Percentiles rank a stretch among this genome's conserved stretches.
Evolutionary conservation across 2,329 filamentous ascomycete genomes (phyloP).

Genomic region (Calonectria fujianensis): DNA sequence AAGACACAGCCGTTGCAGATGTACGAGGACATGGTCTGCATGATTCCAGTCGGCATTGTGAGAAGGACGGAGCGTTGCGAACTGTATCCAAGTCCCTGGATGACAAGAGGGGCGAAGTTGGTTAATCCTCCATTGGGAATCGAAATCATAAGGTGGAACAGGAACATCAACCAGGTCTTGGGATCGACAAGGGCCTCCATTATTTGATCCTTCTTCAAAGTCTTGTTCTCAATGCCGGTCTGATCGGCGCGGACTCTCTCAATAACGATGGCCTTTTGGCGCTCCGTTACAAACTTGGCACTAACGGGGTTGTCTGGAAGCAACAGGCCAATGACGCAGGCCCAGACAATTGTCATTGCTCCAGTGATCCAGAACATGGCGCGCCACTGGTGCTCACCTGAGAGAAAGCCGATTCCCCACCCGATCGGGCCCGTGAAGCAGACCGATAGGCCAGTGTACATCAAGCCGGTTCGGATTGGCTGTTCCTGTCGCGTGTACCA

Average conservation of each 20-base stretch:
- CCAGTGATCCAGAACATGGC: conserved; percentile 53
- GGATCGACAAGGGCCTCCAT: conserved; percentile 69
- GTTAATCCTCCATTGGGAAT: conserved; percentile 39
- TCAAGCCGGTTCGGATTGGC: conserved; percentile 52
- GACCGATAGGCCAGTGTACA: conserved; percentile 50
- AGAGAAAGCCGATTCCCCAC: conserved; percentile 47
- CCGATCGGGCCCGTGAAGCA: conserved; percentile 49
- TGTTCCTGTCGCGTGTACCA: conserved; percentile 57
- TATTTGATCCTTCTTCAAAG: conserved; percentile 66
- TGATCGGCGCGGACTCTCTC: conserved; percentile 69
- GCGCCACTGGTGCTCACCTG: conserved; percentile 43
- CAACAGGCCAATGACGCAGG: conserved; percentile 71
- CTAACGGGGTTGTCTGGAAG: conserved; percentile 72
- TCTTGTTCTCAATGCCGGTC: conserved; percentile 70
- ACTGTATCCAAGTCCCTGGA: conserved; percentile 63
- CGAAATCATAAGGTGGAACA: conserved; percentile 63
- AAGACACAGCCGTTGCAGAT: conserved; percentile 62
- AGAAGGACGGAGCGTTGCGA: conserved; percentile 60
- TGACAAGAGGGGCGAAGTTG: conserved; percentile 38
- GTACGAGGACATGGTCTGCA: conserved; percentile 58
- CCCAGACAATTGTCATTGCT: conserved; percentile 64
- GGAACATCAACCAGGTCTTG: conserved; percentile 76
- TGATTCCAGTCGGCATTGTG: conserved; percentile 55
- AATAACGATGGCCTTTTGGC: conserved; percentile 69
- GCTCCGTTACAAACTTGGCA: conserved; percentile 67